Evolutionary conservation across 202 grass and related monocot genomes (phyloP).

Genomic region (Eragrostis tef): DNA sequence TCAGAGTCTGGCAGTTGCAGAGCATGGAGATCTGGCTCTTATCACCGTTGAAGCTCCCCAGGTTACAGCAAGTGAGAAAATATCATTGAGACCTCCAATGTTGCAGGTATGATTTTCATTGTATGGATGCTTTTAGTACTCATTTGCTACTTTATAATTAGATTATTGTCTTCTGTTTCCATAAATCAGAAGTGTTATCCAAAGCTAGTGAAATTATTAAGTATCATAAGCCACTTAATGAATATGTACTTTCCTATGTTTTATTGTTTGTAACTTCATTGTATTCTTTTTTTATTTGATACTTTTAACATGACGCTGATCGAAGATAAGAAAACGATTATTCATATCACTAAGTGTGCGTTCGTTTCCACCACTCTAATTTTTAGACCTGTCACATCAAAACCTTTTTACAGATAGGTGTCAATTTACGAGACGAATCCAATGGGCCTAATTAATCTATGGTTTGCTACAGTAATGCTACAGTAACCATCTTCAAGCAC

Average conservation of each 20-base stretch:
- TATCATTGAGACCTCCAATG: constrained; percentile 91
- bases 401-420: too few relatives aligned
- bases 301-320: background rate
- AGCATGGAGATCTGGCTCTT: constrained; percentile 92
- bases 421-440: too few relatives aligned
- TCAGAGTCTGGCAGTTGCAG: constrained; percentile 68
- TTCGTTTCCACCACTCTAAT: too few relatives aligned
- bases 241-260: background rate
- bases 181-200: constrained; percentile 4
- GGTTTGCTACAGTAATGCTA: too few relatives aligned
- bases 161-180: constrained; percentile 22
- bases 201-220: constrained; percentile 9
- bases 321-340: background rate
- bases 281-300: background rate
- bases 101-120: constrained; percentile 68
- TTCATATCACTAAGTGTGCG: background rate
- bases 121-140: constrained; percentile 29
- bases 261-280: constrained; percentile 9
- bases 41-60: constrained; percentile 83
- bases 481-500: too few relatives aligned
- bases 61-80: constrained; percentile 68
- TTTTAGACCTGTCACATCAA: too few relatives aligned
- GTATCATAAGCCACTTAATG: background rate
- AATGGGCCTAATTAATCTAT: too few relatives aligned
- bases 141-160: background rate